A percentile compares a stretch with the other conserved stretches of the same genome.
phyloP scores from a whole-genome alignment of 2,329 filamentous ascomycete species.

The Alternaria gaisen region DNA sequence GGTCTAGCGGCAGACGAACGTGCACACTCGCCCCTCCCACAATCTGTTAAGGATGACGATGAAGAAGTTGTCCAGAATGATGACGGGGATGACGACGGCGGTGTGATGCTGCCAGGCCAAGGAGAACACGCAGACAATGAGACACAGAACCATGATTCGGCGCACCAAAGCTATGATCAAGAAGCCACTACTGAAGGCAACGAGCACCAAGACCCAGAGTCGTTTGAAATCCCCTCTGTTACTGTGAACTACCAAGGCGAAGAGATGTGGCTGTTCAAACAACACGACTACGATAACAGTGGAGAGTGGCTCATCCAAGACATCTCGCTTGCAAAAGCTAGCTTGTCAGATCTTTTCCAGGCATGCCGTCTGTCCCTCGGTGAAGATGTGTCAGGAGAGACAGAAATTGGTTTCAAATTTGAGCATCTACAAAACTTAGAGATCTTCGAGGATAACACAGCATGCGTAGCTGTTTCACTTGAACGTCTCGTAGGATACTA shows the following conservation, averaged over 20 bases:
- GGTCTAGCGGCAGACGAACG: not conserved
- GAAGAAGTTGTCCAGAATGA: constrained; percentile 17
- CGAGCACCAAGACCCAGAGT: constrained; percentile 19
- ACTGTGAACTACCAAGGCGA: constrained; percentile 42
- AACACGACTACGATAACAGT: constrained; percentile 39
- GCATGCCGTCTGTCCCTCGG: constrained; percentile 64
- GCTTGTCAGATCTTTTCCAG: constrained; percentile 64
- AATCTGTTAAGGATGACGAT: constrained; percentile 4
- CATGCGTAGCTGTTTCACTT: constrained; percentile 40
- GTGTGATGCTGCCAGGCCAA: constrained; percentile 23
- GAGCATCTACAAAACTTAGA: constrained; percentile 52
- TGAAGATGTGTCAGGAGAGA: constrained; percentile 64
- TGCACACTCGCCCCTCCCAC: not conserved
- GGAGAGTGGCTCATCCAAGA: constrained; percentile 45
- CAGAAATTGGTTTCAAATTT: constrained; percentile 56
- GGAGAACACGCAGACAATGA: constrained; percentile 15
- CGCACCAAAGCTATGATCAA: constrained; percentile 24
- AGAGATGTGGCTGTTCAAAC: constrained; percentile 45
- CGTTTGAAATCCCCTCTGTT: constrained; percentile 28
- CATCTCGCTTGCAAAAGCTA: constrained; percentile 30
- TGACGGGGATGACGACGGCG: constrained; percentile 22
- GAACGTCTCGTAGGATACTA: constrained; percentile 68
- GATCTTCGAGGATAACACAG: constrained; percentile 43
- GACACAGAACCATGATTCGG: constrained; percentile 2
- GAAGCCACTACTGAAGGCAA: constrained; percentile 15